Conservation (phyloP, 306 rosid species). For the Cyamopsis tetragonoloba region DNA sequence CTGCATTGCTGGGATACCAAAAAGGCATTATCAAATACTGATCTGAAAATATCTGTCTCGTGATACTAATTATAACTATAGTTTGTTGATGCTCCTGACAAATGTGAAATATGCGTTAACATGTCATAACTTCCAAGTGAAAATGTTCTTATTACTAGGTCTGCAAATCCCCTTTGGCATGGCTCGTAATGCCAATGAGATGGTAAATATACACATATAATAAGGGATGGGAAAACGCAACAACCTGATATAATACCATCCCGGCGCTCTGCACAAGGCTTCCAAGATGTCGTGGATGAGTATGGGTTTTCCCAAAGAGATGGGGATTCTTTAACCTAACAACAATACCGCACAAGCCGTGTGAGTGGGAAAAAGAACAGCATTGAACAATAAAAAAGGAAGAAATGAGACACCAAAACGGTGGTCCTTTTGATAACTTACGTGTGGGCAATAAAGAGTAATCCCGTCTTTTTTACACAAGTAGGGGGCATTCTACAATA, state of each 20-base stretch:
- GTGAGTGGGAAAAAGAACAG: neutral
- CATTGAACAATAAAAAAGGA: neutral
- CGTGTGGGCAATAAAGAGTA: conserved; percentile 90
- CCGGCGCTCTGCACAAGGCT: conserved; percentile 95
- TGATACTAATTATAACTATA: neutral
- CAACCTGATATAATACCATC: conserved; percentile 77
- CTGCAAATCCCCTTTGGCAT: neutral
- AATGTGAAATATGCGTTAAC: neutral
- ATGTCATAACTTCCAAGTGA: neutral
- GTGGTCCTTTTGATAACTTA: conserved; percentile 39
- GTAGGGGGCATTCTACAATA: conserved; percentile 80
- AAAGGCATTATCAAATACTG: neutral
- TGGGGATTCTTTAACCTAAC: conserved; percentile 81
- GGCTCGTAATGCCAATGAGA: neutral
- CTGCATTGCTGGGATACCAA: neutral
- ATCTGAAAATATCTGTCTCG: neutral
- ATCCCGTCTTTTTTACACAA: conserved; percentile 90
- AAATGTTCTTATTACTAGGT: neutral
- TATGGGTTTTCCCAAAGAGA: conserved; percentile 98
- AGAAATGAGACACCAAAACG: conserved; percentile 9
- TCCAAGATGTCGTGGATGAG: conserved; percentile 95
- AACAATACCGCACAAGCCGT: neutral
- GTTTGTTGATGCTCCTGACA: neutral
- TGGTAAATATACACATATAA: neutral
- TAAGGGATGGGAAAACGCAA: neutral